Evolutionary conservation across 177 flowering plant species (phyloP).

Genomic region (Tripterygium wilfordii): DNA sequence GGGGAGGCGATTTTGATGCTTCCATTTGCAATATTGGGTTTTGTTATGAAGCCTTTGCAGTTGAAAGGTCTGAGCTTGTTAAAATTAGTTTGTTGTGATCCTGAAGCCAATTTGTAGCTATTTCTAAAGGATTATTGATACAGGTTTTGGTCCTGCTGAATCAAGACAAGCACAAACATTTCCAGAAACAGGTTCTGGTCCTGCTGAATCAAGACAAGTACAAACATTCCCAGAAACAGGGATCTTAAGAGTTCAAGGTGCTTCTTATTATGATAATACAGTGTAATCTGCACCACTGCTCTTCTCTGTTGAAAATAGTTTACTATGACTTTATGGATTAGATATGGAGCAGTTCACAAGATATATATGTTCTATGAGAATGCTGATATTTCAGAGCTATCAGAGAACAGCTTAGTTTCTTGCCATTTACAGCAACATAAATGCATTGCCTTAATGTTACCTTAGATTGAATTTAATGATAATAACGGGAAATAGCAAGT

Average conservation of each 20-base stretch:
- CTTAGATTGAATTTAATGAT: too few relatives aligned
- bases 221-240: constrained; percentile 21
- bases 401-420: too few relatives aligned
- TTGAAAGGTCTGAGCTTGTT: constrained; percentile 58
- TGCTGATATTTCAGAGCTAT: too few relatives aligned
- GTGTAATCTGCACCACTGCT: too few relatives aligned
- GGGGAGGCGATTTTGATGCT: constrained; percentile 82
- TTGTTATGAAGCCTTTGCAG: constrained; percentile 82
- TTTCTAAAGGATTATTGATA: constrained; percentile 7
- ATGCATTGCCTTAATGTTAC: too few relatives aligned
- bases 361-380: too few relatives aligned
- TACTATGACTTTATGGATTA: too few relatives aligned
- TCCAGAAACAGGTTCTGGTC: constrained; percentile 64
- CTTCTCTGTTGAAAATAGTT: too few relatives aligned
- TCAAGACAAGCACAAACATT: constrained; percentile 27
- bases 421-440: too few relatives aligned
- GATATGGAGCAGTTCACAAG: too few relatives aligned
- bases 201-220: constrained; percentile 31
- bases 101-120: not conserved
- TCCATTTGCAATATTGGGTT: constrained; percentile 89
- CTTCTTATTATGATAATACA: too few relatives aligned
- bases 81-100: constrained; percentile 1
- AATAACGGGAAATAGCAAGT: too few relatives aligned
- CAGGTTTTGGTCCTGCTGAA: constrained; percentile 64
- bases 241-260: constrained; percentile 47